These are phyloP conservation scores for Sphagnum magellanicum DNA, from an alignment of 228 moss, liverwort and hornwort species.

Conservation along the genomic window DNA sequence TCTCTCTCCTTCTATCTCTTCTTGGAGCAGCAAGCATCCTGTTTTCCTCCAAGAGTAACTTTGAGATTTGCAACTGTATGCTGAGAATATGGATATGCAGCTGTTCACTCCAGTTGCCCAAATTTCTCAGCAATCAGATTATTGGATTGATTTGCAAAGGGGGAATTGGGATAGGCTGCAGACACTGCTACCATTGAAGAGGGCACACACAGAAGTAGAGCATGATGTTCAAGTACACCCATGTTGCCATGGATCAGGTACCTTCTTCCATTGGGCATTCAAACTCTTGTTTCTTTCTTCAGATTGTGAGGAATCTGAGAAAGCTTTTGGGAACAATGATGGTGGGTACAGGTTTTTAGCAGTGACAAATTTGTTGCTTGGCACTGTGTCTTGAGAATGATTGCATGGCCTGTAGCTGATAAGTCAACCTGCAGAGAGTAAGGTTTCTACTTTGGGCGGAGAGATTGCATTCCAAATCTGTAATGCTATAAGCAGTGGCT, in stretches of 20 bases:
- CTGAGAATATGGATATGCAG: not conserved
- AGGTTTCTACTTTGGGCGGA: not conserved
- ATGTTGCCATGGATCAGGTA: conserved; percentile 87
- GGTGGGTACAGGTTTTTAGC: conserved; percentile 38
- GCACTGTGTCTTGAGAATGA: conserved; percentile 55
- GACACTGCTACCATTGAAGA: conserved; percentile 67
- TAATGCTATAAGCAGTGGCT: too few species aligned
- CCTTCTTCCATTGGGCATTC: not conserved
- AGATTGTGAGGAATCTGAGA: not conserved
- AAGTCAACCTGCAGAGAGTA: conserved; percentile 22
- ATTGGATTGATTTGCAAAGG: too few species aligned
- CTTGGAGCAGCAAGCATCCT: not conserved
- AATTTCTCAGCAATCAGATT: too few species aligned
- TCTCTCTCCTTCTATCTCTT: not conserved
- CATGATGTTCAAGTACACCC: conserved; percentile 85
- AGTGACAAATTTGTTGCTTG: conserved; percentile 53
- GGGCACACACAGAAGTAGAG: conserved; percentile 78
- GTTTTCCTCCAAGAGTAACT: too few species aligned
- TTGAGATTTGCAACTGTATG: too few species aligned
- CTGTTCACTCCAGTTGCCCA: too few species aligned
- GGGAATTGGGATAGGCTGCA: conserved; percentile 35
- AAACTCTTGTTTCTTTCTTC: not conserved
- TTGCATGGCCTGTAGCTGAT: conserved; percentile 12
- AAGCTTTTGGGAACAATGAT: not conserved
- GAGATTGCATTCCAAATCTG: too few species aligned